Evolutionary conservation across 2,329 filamentous ascomycete genomes (phyloP).

Genomic region (Talaromyces sp.): DNA sequence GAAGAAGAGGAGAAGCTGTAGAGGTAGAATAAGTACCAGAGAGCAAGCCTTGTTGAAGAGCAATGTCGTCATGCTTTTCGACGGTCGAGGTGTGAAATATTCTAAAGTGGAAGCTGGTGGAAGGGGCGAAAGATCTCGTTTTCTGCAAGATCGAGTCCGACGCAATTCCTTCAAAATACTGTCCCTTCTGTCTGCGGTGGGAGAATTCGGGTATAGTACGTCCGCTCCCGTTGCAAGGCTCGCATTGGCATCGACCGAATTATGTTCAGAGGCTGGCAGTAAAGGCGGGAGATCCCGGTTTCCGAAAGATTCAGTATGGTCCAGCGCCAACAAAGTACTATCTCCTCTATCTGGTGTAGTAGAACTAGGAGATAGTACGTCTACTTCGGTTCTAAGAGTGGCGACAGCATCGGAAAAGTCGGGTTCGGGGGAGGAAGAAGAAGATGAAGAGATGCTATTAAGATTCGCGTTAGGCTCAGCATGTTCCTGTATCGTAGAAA

Average conservation of each 20-base stretch:
- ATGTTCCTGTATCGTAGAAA: not conserved
- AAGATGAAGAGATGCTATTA: conserved; percentile 26
- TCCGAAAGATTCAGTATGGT: conserved; percentile 35
- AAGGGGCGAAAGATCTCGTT: conserved; percentile 63
- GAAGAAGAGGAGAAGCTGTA: conserved; percentile 73
- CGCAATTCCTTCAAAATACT: not conserved
- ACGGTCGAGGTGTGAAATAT: conserved; percentile 44
- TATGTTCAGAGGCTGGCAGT: not conserved
- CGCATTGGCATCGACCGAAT: not conserved
- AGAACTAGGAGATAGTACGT: not conserved
- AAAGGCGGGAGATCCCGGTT: conserved; percentile 60
- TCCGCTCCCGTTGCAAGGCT: not conserved
- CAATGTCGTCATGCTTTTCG: conserved; percentile 56
- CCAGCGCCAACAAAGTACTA: not conserved
- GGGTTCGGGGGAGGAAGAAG: not conserved
- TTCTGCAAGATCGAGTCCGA: conserved; percentile 38
- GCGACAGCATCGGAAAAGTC: conserved; percentile 1
- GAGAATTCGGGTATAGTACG: not conserved
- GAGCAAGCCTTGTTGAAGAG: conserved; percentile 75
- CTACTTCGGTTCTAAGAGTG: not conserved
- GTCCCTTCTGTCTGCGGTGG: not conserved
- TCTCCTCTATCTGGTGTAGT: not conserved
- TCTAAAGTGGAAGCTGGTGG: conserved; percentile 65
- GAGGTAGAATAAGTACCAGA: conserved; percentile 74
- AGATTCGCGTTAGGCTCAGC: not conserved